These are phyloP conservation scores for Eudorina sp. DNA, from an alignment of 139 green algal genomes.

Conservation along the genomic window DNA sequence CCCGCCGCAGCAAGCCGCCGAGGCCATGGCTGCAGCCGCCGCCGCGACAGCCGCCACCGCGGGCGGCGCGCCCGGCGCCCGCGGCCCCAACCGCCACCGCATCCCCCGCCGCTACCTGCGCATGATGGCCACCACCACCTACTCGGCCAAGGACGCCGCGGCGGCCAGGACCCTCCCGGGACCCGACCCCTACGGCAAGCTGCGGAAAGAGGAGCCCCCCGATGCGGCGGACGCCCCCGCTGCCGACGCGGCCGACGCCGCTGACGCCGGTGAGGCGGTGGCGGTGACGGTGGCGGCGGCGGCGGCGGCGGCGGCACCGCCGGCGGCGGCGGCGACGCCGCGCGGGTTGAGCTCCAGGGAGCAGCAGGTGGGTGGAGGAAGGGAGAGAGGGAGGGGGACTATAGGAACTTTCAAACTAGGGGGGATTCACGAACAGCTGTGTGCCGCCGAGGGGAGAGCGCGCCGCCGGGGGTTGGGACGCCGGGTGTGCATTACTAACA, in stretches of 20 bases:
- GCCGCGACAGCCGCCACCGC: not conserved
- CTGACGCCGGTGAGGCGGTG: not conserved
- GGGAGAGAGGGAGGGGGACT: too few species aligned
- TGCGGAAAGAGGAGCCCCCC: not conserved
- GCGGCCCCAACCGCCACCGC: slow-evolving; percentile 4
- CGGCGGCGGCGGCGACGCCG: too few species aligned
- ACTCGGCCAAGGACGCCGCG: not conserved
- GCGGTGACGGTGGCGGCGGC: too few species aligned
- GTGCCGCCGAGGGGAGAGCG: too few species aligned
- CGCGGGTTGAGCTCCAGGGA: too few species aligned
- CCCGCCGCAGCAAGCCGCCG: not conserved
- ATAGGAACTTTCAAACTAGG: too few species aligned
- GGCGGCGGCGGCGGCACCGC: too few species aligned
- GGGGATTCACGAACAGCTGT: too few species aligned
- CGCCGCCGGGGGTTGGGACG: too few species aligned
- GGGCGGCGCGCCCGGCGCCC: not conserved
- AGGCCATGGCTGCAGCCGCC: slow-evolving; percentile 3
- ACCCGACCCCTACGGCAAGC: not conserved
- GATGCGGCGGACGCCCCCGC: not conserved
- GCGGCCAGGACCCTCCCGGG: not conserved
- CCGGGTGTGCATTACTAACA: too few species aligned
- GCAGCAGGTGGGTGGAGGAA: too few species aligned
- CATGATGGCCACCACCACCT: slow-evolving; percentile 41
- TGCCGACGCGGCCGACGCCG: not conserved
- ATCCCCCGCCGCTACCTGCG: slow-evolving; percentile 45